Conservation (phyloP, 305 asterid species). For the Fraxinus baroniana region DNA sequence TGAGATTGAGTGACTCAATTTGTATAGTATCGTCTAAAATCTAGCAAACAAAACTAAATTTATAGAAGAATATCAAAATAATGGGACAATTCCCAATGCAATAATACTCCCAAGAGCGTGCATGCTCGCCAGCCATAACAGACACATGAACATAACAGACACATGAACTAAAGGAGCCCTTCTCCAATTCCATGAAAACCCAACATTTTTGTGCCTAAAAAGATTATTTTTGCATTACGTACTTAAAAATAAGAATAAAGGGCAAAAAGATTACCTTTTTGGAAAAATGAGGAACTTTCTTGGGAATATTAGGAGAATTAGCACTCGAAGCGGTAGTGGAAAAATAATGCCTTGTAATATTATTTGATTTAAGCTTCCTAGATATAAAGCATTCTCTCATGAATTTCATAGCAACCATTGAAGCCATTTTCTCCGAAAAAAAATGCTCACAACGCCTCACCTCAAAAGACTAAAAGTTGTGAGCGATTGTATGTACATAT, state of each 20-base stretch:
- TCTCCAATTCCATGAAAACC: conserved; percentile 2
- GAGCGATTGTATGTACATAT: conserved; percentile 4
- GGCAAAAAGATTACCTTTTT: conserved; percentile 48
- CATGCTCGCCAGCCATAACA: conserved; percentile 2
- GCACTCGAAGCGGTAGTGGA: conserved; percentile 38
- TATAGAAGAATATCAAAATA: background rate
- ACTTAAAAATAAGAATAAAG: background rate
- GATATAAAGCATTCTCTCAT: conserved; percentile 35
- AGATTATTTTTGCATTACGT: background rate
- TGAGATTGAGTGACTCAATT: background rate
- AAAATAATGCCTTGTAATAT: conserved; percentile 34
- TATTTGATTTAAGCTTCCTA: conserved; percentile 30
- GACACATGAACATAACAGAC: background rate
- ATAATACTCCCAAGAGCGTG: background rate
- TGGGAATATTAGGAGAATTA: conserved; percentile 38
- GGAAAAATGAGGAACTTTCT: conserved; percentile 62
- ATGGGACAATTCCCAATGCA: background rate
- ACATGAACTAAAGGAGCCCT: background rate
- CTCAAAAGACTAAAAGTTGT: conserved; percentile 1
- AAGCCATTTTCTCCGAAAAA: conserved; percentile 46
- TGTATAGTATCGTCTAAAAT: background rate
- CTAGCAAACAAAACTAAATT: background rate
- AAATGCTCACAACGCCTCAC: conserved; percentile 9
- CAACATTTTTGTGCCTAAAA: conserved; percentile 2
- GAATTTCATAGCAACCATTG: conserved; percentile 49